Base-by-base conservation (phyloP, 495 filamentous ascomycete genomes). In the Lichina pygmaea region DNA sequence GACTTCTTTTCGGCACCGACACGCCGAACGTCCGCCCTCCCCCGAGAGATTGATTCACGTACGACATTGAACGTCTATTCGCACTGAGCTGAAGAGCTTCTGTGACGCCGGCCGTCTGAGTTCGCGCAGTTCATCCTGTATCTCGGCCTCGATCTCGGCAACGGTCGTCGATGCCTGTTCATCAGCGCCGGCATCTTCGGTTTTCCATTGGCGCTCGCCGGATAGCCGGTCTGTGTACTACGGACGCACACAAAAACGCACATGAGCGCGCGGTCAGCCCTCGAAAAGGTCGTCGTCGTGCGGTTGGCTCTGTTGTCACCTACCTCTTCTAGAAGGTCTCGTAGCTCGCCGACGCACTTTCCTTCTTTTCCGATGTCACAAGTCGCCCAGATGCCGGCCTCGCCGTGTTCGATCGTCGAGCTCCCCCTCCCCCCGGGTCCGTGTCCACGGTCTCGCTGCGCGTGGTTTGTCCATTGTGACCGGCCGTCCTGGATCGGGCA, bases 381-480 rank as follows among this genome's bases (percentile, higher is more conserved):
- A 2, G 91, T 93, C 30, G 78, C 72, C 70, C 86, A 94, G 32
- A 95, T 78, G 9, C 89, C 89, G 41, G 67, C 64, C 57, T 89
- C 82, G 12, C 89, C 89, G 24, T 73, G 63, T 37, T 48, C 46
- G 12, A 48, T 48, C 4, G 30, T 9, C 15, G 15, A 11, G 38
- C 13, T 40, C 36, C 38, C 44, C 36, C 11, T 24, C 24, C 24
- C 24, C 24, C 24, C 24, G 24, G 24, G 4, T 24, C 24, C 24
- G 24, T 24, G 24, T 24, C 24, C 24, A 24, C 24, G 24, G 4
- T 24, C 24, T 24, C 24, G 24, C 24, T 24, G 24, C 2, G 2
- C 24, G 24, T 24, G 24, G 24, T 24, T 1, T 24, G 24, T 24
- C 24, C 24, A 24, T 24, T 24, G 24, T 24, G 24, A 24, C 2